Evolutionary conservation across 305 asterid genomes (phyloP).

Genomic region (Fraxinus sp.): DNA sequence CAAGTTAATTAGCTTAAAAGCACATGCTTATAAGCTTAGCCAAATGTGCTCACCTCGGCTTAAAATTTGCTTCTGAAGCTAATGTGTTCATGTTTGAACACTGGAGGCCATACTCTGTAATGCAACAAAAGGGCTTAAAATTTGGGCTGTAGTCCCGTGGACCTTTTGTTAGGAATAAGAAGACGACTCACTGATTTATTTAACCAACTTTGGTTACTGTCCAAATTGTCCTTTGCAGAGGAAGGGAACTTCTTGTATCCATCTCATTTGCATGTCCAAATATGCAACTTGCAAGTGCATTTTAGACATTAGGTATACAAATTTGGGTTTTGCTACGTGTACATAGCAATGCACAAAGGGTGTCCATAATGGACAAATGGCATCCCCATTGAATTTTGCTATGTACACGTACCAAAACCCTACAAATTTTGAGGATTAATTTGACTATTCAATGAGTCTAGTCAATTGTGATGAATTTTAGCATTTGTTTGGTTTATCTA

Average conservation of each 20-base stretch:
- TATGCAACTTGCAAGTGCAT: background rate
- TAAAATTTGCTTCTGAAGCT: background rate
- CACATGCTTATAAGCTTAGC: background rate
- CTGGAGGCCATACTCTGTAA: background rate
- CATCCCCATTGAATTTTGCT: too few species aligned
- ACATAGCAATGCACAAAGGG: too few species aligned
- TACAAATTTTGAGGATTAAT: background rate
- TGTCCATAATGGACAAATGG: too few species aligned
- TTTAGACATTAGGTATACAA: background rate
- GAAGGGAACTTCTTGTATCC: background rate
- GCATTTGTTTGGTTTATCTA: background rate
- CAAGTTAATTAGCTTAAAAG: background rate
- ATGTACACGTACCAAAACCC: too few species aligned
- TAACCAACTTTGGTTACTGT: background rate
- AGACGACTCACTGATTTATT: background rate
- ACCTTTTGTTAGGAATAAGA: background rate
- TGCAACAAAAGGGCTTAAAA: background rate
- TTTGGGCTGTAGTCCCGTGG: background rate
- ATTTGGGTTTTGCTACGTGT: too few species aligned
- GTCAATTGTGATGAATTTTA: background rate
- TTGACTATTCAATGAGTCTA: background rate
- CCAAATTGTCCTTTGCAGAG: background rate
- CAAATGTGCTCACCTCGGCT: background rate
- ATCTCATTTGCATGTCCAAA: background rate
- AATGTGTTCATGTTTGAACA: background rate